These are phyloP conservation scores for Candida freyschussii DNA, from an alignment of 1,139 yeast species.

Conservation along the genomic window DNA sequence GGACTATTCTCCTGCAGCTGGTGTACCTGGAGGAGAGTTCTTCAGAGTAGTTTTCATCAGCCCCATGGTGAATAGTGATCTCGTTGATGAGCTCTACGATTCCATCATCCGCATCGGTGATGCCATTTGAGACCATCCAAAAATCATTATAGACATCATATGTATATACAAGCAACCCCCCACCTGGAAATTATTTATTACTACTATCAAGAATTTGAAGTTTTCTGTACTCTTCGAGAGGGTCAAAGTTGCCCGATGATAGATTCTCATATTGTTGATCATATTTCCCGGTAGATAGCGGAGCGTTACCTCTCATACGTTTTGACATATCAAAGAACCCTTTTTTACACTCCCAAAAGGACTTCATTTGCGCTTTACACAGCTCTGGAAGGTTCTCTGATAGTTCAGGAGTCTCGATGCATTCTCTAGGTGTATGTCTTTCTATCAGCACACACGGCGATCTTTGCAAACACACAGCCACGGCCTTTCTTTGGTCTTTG, in stretches of 20 bases:
- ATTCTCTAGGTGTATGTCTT: constrained; percentile 84
- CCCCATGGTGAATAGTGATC: constrained; percentile 45
- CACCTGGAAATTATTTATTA: constrained; percentile 14
- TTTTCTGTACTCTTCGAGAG: constrained; percentile 73
- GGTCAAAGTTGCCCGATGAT: constrained; percentile 74
- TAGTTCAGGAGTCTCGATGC: constrained; percentile 77
- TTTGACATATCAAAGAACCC: constrained; percentile 88
- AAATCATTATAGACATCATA: constrained; percentile 3
- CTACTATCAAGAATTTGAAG: constrained; percentile 47
- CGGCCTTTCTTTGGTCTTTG: constrained; percentile 86
- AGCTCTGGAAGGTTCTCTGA: constrained; percentile 77
- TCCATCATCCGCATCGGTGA: constrained; percentile 19
- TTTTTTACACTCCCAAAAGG: constrained; percentile 82
- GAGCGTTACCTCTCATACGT: constrained; percentile 91
- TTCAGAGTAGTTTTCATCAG: constrained; percentile 83
- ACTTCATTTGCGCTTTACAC: constrained; percentile 77
- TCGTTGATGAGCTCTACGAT: constrained; percentile 33
- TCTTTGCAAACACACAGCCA: constrained; percentile 90
- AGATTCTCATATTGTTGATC: constrained; percentile 81
- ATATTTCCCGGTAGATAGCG: constrained; percentile 85
- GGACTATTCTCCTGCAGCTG: constrained; percentile 77
- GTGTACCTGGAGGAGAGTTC: constrained; percentile 60
- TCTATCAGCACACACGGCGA: constrained; percentile 94
- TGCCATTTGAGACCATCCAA: background rate
- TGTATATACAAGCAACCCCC: constrained; percentile 1